phyloP scores from a whole-genome alignment of 2,329 filamentous ascomycete genomes.

The Cadophora sp. region DNA sequence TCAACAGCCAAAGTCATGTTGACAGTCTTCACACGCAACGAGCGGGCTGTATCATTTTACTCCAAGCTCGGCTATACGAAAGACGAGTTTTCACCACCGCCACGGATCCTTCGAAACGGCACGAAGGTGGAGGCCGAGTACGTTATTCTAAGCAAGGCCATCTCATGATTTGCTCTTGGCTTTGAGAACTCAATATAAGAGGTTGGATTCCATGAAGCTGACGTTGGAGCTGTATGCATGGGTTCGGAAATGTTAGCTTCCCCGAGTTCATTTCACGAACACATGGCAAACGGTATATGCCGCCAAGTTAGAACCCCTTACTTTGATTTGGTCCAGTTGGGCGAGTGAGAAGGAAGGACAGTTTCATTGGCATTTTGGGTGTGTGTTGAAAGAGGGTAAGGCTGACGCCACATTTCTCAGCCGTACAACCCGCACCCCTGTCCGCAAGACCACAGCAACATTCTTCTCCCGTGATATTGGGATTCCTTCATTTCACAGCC shows the following conservation, averaged over 20 bases:
- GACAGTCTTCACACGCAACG: slow-evolving; percentile 72
- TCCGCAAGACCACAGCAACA: background rate
- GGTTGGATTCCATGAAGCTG: background rate
- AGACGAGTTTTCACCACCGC: slow-evolving; percentile 62
- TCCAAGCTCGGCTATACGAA: slow-evolving; percentile 61
- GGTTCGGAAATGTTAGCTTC: slow-evolving; percentile 9
- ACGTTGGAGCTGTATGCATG: slow-evolving; percentile 4
- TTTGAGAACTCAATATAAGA: background rate
- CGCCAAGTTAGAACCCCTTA: slow-evolving; percentile 1
- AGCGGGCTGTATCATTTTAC: slow-evolving; percentile 65
- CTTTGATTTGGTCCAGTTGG: background rate
- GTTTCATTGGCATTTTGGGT: slow-evolving; percentile 16
- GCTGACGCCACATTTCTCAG: slow-evolving; percentile 30
- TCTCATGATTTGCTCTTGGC: slow-evolving; percentile 15
- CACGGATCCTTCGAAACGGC: slow-evolving; percentile 60
- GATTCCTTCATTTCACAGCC: slow-evolving; percentile 1
- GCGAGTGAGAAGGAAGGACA: background rate
- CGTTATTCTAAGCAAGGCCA: slow-evolving; percentile 62
- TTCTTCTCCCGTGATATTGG: slow-evolving; percentile 9
- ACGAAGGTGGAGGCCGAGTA: slow-evolving; percentile 63
- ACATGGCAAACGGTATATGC: background rate
- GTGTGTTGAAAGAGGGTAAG: slow-evolving; percentile 16
- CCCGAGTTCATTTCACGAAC: background rate
- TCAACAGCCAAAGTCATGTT: slow-evolving; percentile 73
- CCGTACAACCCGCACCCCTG: slow-evolving; percentile 15